A percentile compares a stretch with the other conserved stretches of the same genome.
Evolutionary conservation across 192 early-diverging fungal species (phyloP).

Genomic region (Borealophlyctis nickersoniae): DNA sequence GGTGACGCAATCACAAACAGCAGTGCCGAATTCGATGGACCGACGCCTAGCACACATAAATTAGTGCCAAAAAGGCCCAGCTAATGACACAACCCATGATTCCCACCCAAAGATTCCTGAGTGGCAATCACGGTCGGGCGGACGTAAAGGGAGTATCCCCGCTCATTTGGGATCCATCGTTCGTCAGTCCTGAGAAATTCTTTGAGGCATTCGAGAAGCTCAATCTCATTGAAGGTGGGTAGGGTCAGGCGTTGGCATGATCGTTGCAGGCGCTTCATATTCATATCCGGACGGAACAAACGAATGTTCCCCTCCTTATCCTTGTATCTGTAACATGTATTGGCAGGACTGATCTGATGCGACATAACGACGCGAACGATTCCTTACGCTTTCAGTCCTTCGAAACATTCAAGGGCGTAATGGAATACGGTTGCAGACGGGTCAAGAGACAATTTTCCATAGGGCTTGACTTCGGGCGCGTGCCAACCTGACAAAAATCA

Average conservation of each 20-base stretch:
- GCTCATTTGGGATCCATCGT: slow-evolving; percentile 86
- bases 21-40: slow-evolving; percentile 71
- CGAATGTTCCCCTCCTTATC: slow-evolving; percentile 81
- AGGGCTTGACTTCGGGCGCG: slow-evolving; percentile 82
- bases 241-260: slow-evolving; percentile 79
- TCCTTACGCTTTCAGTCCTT: slow-evolving; percentile 50
- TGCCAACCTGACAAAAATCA: slow-evolving; percentile 59
- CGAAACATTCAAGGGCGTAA: slow-evolving; percentile 92
- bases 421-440: slow-evolving; percentile 90
- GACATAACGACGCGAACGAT: slow-evolving; percentile 1
- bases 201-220: slow-evolving; percentile 80
- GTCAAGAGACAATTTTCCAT: slow-evolving; percentile 74
- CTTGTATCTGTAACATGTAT: slow-evolving; percentile 62
- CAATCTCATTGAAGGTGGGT: slow-evolving; percentile 74
- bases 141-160: slow-evolving; percentile 90
- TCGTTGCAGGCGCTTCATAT: slow-evolving; percentile 84
- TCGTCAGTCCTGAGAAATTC: slow-evolving; percentile 76
- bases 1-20: slow-evolving; percentile 89
- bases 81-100: slow-evolving; percentile 3
- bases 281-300: slow-evolving; percentile 96
- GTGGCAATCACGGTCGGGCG: slow-evolving; percentile 93
- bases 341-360: background rate
- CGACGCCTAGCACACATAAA: slow-evolving; percentile 63
- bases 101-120: slow-evolving; percentile 57
- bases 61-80: background rate